phyloP scores from a whole-genome alignment of 78 protist genomes.

The Dictyostelium purpureum region DNA sequence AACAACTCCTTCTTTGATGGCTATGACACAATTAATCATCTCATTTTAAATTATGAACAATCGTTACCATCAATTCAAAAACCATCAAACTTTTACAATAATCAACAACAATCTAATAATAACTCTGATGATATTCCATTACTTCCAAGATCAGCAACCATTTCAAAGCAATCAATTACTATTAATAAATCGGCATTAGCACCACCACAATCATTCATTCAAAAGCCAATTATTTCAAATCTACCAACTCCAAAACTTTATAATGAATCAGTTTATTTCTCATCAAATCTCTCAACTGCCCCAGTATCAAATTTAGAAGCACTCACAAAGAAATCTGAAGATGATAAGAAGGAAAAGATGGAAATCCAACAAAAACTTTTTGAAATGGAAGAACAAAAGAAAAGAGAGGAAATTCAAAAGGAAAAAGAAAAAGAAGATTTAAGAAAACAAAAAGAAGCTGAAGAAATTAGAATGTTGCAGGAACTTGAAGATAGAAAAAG shows the following conservation, averaged over 20 bases:
- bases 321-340: background rate
- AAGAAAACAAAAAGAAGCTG: background rate
- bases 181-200: background rate
- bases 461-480: no score
- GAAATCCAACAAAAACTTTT: background rate
- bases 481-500: no score
- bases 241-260: constrained; percentile 10
- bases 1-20: background rate
- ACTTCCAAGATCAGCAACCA: constrained; percentile 35
- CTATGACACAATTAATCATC: background rate
- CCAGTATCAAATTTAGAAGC: background rate
- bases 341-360: background rate
- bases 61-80: constrained; percentile 8
- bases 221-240: constrained; percentile 1
- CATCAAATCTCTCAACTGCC: background rate
- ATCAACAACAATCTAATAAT: background rate
- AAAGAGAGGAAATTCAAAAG: background rate
- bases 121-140: constrained; percentile 31
- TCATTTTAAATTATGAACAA: constrained; percentile 19
- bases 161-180: background rate
- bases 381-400: background rate
- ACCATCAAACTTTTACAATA: background rate
- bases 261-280: background rate
- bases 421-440: background rate
- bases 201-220: constrained; percentile 7